Evolutionary conservation across 2,329 filamentous ascomycete genomes (phyloP).

Genomic region (Aspergillus costaricaensis): DNA sequence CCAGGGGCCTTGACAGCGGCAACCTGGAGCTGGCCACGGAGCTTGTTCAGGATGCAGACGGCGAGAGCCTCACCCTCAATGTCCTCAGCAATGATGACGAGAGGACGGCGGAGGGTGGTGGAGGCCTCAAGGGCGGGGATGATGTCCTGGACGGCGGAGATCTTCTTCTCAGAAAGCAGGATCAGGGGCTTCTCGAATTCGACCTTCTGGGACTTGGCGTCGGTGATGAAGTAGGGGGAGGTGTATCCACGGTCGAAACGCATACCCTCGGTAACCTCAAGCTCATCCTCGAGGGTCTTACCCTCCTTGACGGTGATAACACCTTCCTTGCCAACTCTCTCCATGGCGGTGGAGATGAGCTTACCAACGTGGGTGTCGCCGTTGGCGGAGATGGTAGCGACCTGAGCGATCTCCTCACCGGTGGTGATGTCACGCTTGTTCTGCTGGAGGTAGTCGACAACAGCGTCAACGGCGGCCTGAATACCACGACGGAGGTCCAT

Average conservation of each 20-base stretch:
- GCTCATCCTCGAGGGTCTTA: conserved; percentile 96
- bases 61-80: conserved; percentile 98
- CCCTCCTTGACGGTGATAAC: conserved; percentile 99
- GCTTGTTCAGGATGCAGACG: conserved; percentile 99
- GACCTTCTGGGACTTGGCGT: conserved; percentile 97
- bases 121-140: conserved; percentile 97
- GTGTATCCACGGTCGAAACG: conserved; percentile 99
- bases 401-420: conserved; percentile 93
- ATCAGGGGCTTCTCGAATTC: conserved; percentile 99
- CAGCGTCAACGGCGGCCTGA: conserved; percentile 91
- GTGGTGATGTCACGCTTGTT: conserved; percentile 99
- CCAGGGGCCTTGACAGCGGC: conserved; percentile 98
- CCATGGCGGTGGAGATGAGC: conserved; percentile 97
- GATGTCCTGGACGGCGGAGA: conserved; percentile 98
- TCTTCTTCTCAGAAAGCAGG: conserved; percentile 99
- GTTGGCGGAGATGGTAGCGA: conserved; percentile 97
- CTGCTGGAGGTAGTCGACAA: conserved; percentile 88
- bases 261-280: conserved; percentile 99
- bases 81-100: conserved; percentile 98
- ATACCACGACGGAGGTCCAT: conserved; percentile 98
- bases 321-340: conserved; percentile 99
- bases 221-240: conserved; percentile 99
- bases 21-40: conserved; percentile 98
- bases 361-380: conserved; percentile 93
- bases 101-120: conserved; percentile 88